Percentiles rank a stretch among this genome's conserved stretches.
Evolutionary conservation across 352 stramenopile species (phyloP).

Genomic region (Globisporangium acanthophoron): DNA sequence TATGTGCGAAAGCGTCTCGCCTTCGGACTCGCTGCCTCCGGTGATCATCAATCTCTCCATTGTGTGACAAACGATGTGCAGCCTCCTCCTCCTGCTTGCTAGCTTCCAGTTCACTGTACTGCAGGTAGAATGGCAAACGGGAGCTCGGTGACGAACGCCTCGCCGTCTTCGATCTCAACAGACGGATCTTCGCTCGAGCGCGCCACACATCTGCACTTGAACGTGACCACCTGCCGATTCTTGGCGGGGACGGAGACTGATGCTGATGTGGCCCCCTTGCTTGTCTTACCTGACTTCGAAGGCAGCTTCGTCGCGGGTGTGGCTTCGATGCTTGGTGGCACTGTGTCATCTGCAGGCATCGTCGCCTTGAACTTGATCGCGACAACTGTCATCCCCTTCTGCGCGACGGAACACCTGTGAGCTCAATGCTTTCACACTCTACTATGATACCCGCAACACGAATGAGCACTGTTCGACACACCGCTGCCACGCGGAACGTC

Average conservation of each 20-base stretch:
- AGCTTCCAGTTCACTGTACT: conserved; percentile 17
- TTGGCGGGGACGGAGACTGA: background rate
- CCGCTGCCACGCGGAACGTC: conserved; percentile 44
- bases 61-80: conserved; percentile 1
- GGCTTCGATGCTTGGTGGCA: background rate
- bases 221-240: conserved; percentile 28
- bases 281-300: background rate
- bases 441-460: background rate
- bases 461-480: background rate
- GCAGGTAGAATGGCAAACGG: conserved; percentile 31
- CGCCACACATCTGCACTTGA: conserved; percentile 39
- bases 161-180: conserved; percentile 23
- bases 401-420: background rate
- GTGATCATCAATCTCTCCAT: conserved; percentile 16
- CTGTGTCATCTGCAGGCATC: background rate
- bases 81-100: background rate
- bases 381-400: conserved; percentile 78
- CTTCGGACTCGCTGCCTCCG: conserved; percentile 16
- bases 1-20: conserved; percentile 27
- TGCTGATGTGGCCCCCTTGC: background rate
- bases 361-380: conserved; percentile 45
- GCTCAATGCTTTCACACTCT: background rate
- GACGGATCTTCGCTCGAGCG: conserved; percentile 20
- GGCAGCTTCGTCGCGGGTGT: background rate
- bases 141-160: conserved; percentile 36